Evolutionary conservation across 139 green algal genomes (phyloP).

Genomic region (Coccomyxa sp.): DNA sequence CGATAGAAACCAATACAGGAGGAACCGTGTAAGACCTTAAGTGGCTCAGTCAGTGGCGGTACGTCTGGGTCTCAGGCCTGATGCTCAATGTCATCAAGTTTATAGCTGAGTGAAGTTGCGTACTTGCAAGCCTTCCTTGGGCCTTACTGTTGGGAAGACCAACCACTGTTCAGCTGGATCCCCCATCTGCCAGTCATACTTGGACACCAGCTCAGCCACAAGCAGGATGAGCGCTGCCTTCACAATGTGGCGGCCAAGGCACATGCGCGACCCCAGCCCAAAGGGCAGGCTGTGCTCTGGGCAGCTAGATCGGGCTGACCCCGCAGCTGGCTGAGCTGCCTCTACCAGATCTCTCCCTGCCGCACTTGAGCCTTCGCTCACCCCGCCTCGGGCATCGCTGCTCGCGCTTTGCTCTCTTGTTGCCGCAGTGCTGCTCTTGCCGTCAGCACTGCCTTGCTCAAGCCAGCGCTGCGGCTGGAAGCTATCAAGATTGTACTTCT

Average conservation of each 20-base stretch:
- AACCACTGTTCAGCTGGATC: neutral
- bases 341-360: no score
- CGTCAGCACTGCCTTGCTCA: no score
- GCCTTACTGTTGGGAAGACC: neutral
- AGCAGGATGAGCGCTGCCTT: neutral
- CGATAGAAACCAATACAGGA: no score
- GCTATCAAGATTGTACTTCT: neutral
- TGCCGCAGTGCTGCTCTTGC: no score
- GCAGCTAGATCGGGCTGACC: neutral
- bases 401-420: no score
- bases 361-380: neutral
- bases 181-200: neutral
- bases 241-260: neutral
- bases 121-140: neutral
- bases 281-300: neutral
- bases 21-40: no score
- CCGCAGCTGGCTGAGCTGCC: no score
- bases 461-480: neutral
- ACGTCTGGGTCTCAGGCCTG: no score
- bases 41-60: no score
- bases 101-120: no score
- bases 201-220: neutral
- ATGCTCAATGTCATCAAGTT: no score
- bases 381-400: no score
- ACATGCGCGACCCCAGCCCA: neutral